A percentile compares a stretch with the other conserved stretches of the same genome.
These are phyloP conservation scores for Lachnellula occidentalis DNA, from an alignment of 2,329 filamentous ascomycete genomes.

Conservation along the genomic window DNA sequence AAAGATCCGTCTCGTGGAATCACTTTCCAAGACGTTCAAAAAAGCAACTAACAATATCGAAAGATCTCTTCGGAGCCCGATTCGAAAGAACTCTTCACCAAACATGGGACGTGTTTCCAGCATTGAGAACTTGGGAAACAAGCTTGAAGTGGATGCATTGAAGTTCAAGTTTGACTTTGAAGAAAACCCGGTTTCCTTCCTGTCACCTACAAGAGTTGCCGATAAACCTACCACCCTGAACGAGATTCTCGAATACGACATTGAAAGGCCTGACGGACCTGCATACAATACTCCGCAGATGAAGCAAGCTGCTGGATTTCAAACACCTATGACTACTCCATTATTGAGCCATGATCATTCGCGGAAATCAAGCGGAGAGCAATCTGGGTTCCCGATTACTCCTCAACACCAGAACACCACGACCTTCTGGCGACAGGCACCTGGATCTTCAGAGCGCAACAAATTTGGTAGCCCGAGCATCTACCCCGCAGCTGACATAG, in stretches of 20 bases:
- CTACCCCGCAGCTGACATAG: conserved; percentile 10
- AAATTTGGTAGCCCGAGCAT: conserved; percentile 9
- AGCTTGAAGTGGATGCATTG: conserved; percentile 36
- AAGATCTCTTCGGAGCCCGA: conserved; percentile 33
- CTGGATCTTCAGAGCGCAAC: conserved; percentile 12
- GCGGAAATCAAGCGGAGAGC: conserved; percentile 17
- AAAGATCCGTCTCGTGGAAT: conserved; percentile 28
- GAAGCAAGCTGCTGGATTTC: conserved; percentile 5
- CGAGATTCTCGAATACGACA: background rate
- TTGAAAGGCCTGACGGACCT: background rate
- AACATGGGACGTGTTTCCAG: conserved; percentile 32
- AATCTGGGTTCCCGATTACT: conserved; percentile 19
- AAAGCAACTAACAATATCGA: conserved; percentile 31
- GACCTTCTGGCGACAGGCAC: conserved; percentile 21
- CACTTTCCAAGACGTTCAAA: conserved; percentile 41
- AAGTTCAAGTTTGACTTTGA: conserved; percentile 45
- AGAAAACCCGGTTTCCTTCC: conserved; percentile 37
- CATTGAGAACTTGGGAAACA: conserved; percentile 45
- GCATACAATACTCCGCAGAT: conserved; percentile 22
- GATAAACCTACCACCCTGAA: background rate
- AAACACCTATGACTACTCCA: conserved; percentile 26
- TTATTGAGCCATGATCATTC: conserved; percentile 18
- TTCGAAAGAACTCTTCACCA: conserved; percentile 31
- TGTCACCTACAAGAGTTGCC: conserved; percentile 15
- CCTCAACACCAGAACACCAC: conserved; percentile 21